phyloP scores from a whole-genome alignment of 2,329 filamentous ascomycete species.

The Immersiporthe knoxdaviesiana region DNA sequence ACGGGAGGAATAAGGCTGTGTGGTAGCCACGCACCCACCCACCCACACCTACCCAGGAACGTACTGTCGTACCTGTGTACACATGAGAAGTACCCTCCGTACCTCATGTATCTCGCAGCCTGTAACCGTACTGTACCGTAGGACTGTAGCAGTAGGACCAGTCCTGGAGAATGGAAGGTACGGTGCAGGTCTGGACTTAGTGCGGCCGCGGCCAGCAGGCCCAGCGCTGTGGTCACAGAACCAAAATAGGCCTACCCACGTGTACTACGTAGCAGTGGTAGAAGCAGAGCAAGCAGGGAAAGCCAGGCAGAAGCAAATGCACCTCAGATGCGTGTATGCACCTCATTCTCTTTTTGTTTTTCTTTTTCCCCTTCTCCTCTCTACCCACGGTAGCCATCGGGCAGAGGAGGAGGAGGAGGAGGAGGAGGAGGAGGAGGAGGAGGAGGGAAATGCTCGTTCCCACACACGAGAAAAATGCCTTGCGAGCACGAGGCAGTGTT shows the following conservation, averaged over 20 bases:
- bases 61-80: not conserved
- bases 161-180: not conserved
- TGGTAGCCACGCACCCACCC: not conserved
- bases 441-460: not conserved
- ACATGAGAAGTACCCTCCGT: not conserved
- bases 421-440: too few relatives aligned
- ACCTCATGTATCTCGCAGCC: not conserved
- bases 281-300: not conserved
- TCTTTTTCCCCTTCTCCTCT: not conserved
- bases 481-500: not conserved
- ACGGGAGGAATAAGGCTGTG: constrained; percentile 10
- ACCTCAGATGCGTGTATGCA: constrained; percentile 1
- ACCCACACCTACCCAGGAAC: not conserved
- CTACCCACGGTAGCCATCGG: too few relatives aligned
- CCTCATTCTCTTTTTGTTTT: not conserved
- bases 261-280: not conserved
- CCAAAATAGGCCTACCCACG: constrained; percentile 7
- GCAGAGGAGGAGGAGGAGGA: too few relatives aligned
- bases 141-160: not conserved
- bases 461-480: not conserved
- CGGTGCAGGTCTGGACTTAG: not conserved
- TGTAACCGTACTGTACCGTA: too few relatives aligned
- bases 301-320: constrained; percentile 4
- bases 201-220: constrained; percentile 1
- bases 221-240: constrained; percentile 3